Evolutionary conservation across 163 green algal genomes (phyloP), one percentile per base, ranked within the genome.

Genomic region (Volvox carteri): DNA sequence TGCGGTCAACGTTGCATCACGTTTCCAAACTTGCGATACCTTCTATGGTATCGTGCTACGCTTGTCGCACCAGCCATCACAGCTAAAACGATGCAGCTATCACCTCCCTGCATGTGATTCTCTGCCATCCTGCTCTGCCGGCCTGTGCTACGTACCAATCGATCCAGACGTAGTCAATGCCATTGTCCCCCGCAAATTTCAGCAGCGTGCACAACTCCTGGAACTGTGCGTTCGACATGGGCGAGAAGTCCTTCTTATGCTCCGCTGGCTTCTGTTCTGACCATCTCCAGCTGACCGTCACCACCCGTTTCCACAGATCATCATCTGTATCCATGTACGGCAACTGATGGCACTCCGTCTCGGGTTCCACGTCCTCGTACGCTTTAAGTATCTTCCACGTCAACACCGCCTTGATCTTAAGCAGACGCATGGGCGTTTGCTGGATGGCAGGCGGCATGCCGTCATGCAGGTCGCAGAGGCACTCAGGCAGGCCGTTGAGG

Each of bases 251-350:
- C 23, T 54, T n/a, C 28, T 86, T 39, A 12, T 46, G 52, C 39
- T 62, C 41, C 12, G 41, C 12, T 9, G 78, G 78, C 78, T 86
- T 86, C 56, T 54, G 25, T 1, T 70, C 56, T 28, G 35, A 60
- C 54, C 78, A 86, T 8, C 78, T n/a, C 78, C 78, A 86, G 78
- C 78, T 86, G 58, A 86, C 25, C 2, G 67, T 72, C 41, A 73
- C 58, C 19, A 72, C 67, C 8, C 16, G 8, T 11, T 54, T 72
- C 78, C 78, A 86, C 25, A 60, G 12, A 11, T 76, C 78, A 28
- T 78, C 79, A 21, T 50, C 56, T 23, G 62, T 70, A 28, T 58
- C 41, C 18, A 41, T 8, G 56, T 85, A 85, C 52, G 78, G 78
- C 78, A 74, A 19, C 37, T 85, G 48, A 37, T 58, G 11, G 75